These are phyloP conservation scores for Dioszegia hungarica DNA, from an alignment of 768 basidiomycete species.

Conservation along the genomic window DNA sequence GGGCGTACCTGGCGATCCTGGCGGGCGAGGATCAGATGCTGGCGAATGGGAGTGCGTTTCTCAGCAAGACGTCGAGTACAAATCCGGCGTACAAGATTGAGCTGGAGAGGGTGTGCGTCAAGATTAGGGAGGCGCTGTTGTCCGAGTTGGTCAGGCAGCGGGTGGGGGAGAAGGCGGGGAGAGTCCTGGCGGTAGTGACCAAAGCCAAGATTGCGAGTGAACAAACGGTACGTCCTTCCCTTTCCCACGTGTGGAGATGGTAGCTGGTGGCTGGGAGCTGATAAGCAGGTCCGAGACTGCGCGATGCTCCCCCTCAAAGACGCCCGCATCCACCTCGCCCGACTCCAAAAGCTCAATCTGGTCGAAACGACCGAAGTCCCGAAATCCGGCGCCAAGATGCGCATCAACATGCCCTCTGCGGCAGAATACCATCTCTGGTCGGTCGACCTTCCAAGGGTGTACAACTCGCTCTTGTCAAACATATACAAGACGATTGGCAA, in stretches of 20 bases:
- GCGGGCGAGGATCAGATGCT: slow-evolving; percentile 32
- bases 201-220: slow-evolving; percentile 89
- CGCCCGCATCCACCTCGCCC: slow-evolving; percentile 71
- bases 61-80: slow-evolving; percentile 8
- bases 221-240: slow-evolving; percentile 64
- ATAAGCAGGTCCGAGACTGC: slow-evolving; percentile 73
- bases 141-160: slow-evolving; percentile 60
- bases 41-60: slow-evolving; percentile 18
- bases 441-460: slow-evolving; percentile 78
- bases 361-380: slow-evolving; percentile 92
- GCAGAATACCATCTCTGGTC: slow-evolving; percentile 66
- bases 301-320: slow-evolving; percentile 90
- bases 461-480: slow-evolving; percentile 66
- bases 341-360: slow-evolving; percentile 71
- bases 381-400: slow-evolving; percentile 81
- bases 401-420: slow-evolving; percentile 48
- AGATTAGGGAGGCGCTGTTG: slow-evolving; percentile 65
- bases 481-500: slow-evolving; percentile 90
- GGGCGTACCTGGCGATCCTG: slow-evolving; percentile 27
- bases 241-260: too few species aligned
- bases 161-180: slow-evolving; percentile 74
- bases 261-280: too few species aligned
- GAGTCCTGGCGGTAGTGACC: slow-evolving; percentile 71
- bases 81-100: slow-evolving; percentile 34
- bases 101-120: slow-evolving; percentile 29